Evolutionary conservation across 169 alveolate genomes (phyloP), one percentile per base, ranked within the genome.

Genomic region (Cyclospora cayetanensis): DNA sequence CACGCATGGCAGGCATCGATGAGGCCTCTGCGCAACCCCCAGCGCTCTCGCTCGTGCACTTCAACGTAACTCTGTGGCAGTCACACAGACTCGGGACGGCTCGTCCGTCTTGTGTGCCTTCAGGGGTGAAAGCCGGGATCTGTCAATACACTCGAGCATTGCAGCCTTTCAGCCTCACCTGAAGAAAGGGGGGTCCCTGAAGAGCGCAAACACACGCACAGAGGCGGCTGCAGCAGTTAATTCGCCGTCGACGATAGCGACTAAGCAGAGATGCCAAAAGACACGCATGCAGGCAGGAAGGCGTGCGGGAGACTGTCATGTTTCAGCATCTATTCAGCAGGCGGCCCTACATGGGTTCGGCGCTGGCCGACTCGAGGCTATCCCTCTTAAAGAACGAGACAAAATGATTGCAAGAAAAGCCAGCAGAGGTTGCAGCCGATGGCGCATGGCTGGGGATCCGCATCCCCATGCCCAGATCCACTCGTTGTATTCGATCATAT

Each of bases 1-100:
- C 88, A 34, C 88, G 70, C 88, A 79, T 79, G 35, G 88, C 50
- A 4, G 88, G 46, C n/a, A 7, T 9, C 46, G n/a, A n/a, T n/a
- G n/a, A n/a, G 43, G 88, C 50, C 31, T 3, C 88, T 50, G 72
- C 37, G 43, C 70, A 37, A n/a, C 41, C 35, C 88, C 74, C 34
- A 52, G 37, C 31, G 27, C 37, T 34, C 72, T 79, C 74, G 35
- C 20, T 79, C 72, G 29, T 50, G 18, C 88, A 79, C 37, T 27
- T 79, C 50, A 79, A 22, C 22, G 88, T 79, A 31, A 79, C 88
- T 20, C 88, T 79, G 15, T n/a, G n/a, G n/a, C 25, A 29, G 22
- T 15, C 31, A 43, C 68, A 50, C 88, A 46, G n/a, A n/a, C n/a
- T n/a, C n/a, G n/a, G n/a, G n/a, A n/a, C n/a, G n/a, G n/a, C n/a